These are phyloP conservation scores for Ascocoryne sarcoides DNA, from an alignment of 2,329 filamentous ascomycete genomes.

Conservation along the genomic window DNA sequence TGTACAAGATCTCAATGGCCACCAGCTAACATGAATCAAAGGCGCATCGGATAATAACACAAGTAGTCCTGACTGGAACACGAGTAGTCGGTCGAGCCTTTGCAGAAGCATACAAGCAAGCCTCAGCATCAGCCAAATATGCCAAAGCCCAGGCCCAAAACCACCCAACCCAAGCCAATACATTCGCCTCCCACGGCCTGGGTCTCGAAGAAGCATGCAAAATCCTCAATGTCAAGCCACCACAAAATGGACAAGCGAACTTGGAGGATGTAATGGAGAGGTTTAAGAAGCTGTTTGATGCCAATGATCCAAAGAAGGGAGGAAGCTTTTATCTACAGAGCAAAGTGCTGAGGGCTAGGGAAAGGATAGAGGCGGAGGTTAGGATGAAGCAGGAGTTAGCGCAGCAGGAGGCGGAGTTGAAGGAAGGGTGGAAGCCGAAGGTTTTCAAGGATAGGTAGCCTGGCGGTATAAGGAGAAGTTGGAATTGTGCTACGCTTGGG, in stretches of 20 bases:
- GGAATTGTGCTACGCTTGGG: slow-evolving; percentile 4
- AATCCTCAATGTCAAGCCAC: slow-evolving; percentile 91
- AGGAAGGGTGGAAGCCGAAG: slow-evolving; percentile 90
- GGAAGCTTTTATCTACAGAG: slow-evolving; percentile 98
- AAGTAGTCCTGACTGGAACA: slow-evolving; percentile 82
- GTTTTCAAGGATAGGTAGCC: slow-evolving; percentile 74
- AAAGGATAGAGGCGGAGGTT: slow-evolving; percentile 84
- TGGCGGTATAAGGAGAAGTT: slow-evolving; percentile 6
- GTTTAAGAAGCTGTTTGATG: slow-evolving; percentile 92
- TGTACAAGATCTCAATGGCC: slow-evolving; percentile 1
- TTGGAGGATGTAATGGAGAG: slow-evolving; percentile 72
- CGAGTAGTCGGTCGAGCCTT: slow-evolving; percentile 92
- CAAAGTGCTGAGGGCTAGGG: slow-evolving; percentile 85
- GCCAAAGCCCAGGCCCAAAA: slow-evolving; percentile 61
- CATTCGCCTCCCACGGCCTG: slow-evolving; percentile 59
- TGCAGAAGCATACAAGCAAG: slow-evolving; percentile 90
- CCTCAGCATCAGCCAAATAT: slow-evolving; percentile 77
- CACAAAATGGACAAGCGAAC: slow-evolving; percentile 66
- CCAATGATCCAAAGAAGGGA: slow-evolving; percentile 89
- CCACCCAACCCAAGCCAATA: slow-evolving; percentile 35
- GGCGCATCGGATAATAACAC: slow-evolving; percentile 91
- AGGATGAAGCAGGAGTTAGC: slow-evolving; percentile 61
- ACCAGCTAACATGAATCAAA: slow-evolving; percentile 30
- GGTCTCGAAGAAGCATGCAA: slow-evolving; percentile 95
- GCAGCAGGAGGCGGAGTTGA: slow-evolving; percentile 66